A percentile compares a stretch with the other conserved stretches of the same genome.
phyloP scores from a whole-genome alignment of 352 stramenopile species.

The Phytophthora idaei region DNA sequence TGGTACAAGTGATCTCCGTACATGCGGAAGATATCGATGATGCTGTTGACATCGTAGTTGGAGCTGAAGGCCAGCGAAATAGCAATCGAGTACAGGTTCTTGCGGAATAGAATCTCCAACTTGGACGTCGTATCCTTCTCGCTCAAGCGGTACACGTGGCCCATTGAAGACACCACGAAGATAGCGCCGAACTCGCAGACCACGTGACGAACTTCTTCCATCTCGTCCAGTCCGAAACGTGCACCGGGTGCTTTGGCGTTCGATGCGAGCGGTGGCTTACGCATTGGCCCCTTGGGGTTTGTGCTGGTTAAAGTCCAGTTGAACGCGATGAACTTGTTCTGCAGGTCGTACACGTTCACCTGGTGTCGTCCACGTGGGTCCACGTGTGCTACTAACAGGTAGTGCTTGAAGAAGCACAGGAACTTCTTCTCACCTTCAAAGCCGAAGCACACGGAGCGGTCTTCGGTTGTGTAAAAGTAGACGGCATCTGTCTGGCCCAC shows the following conservation, averaged over 20 bases:
- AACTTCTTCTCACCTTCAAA: constrained; percentile 91
- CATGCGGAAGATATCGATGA: constrained; percentile 96
- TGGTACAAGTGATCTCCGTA: constrained; percentile 99
- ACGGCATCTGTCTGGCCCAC: constrained; percentile 86
- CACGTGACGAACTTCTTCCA: constrained; percentile 88
- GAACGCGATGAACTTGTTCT: constrained; percentile 94
- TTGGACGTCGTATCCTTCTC: constrained; percentile 97
- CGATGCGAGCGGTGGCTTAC: constrained; percentile 37
- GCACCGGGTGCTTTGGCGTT: constrained; percentile 54
- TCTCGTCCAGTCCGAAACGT: constrained; percentile 83
- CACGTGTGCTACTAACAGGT: constrained; percentile 82
- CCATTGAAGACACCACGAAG: constrained; percentile 87
- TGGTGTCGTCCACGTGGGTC: constrained; percentile 83
- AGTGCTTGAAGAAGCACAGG: constrained; percentile 89
- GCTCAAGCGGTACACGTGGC: constrained; percentile 91
- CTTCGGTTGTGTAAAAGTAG: constrained; percentile 91
- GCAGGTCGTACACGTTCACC: constrained; percentile 91
- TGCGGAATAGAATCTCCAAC: constrained; percentile 96
- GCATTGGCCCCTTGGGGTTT: constrained; percentile 36
- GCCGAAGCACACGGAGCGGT: constrained; percentile 86
- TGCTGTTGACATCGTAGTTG: constrained; percentile 94
- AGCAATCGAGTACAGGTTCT: constrained; percentile 97
- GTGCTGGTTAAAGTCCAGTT: constrained; percentile 88
- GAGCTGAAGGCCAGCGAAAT: constrained; percentile 97
- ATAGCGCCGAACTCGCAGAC: constrained; percentile 88